Conservation (phyloP, 179 eudicot species). For the Beta macrorhiza region DNA sequence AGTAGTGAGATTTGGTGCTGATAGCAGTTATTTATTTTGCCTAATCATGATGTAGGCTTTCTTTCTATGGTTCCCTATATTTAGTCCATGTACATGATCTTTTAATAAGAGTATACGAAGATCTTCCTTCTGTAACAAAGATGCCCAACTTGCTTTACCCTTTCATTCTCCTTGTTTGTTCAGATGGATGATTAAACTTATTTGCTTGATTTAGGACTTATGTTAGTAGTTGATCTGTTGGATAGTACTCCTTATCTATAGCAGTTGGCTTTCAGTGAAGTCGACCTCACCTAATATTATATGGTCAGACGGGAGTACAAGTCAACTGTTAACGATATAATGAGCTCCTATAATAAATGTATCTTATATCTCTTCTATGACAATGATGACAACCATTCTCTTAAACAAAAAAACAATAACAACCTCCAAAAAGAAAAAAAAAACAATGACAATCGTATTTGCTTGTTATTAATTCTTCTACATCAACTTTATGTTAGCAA, state of each 20-base stretch:
- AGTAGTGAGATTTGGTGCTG: not conserved
- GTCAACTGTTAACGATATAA: too few relatives aligned
- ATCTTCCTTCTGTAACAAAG: not conserved
- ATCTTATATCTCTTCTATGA: too few relatives aligned
- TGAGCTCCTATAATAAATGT: too few relatives aligned
- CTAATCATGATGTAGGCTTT: conserved; percentile 5
- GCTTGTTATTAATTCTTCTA: too few relatives aligned
- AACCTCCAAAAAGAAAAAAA: too few relatives aligned
- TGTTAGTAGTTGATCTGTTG: not conserved
- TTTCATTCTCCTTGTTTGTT: not conserved
- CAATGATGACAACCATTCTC: too few relatives aligned
- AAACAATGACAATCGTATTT: too few relatives aligned
- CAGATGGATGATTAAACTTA: not conserved
- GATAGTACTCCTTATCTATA: not conserved
- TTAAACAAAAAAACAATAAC: too few relatives aligned
- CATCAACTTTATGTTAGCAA: too few relatives aligned
- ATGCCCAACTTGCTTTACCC: not conserved
- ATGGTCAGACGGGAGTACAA: not conserved
- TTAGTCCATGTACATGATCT: conserved; percentile 4
- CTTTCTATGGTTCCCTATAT: conserved; percentile 3
- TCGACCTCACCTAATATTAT: not conserved
- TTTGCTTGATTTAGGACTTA: not conserved
- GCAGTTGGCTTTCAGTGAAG: not conserved
- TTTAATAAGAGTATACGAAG: not conserved
- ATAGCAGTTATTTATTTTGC: not conserved